Evolutionary conservation across 345 rosid genomes (phyloP).

Genomic region (Camelina laxa): DNA sequence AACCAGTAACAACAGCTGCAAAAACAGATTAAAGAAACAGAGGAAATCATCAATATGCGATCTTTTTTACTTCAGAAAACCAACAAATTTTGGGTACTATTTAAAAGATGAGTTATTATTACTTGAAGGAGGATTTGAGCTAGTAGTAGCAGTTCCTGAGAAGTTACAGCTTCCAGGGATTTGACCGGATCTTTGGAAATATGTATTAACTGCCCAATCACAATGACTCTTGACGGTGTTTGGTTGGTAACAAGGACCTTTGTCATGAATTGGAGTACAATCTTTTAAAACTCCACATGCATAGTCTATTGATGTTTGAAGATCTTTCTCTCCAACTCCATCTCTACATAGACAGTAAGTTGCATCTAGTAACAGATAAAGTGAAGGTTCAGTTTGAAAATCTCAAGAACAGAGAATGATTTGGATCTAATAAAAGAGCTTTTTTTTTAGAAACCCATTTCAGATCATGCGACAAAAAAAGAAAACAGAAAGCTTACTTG

Average conservation of each 20-base stretch:
- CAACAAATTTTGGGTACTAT: background rate
- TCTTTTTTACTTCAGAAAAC: background rate
- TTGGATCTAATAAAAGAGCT: background rate
- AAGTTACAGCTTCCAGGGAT: slow-evolving; percentile 71
- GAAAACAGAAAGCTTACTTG: slow-evolving; percentile 60
- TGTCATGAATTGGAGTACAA: slow-evolving; percentile 59
- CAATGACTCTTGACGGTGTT: slow-evolving; percentile 79
- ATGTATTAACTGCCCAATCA: slow-evolving; percentile 85
- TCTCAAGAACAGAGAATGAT: background rate
- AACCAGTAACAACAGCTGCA: slow-evolving; percentile 56
- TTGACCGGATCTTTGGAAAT: slow-evolving; percentile 74
- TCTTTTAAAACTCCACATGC: slow-evolving; percentile 91
- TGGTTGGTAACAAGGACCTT: slow-evolving; percentile 79
- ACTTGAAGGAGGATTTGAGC: slow-evolving; percentile 54
- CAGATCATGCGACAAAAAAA: background rate
- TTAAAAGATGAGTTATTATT: slow-evolving; percentile 28
- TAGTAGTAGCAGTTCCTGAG: slow-evolving; percentile 60
- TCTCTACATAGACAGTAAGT: slow-evolving; percentile 81
- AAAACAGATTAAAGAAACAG: slow-evolving; percentile 13
- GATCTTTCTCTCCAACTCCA: slow-evolving; percentile 56
- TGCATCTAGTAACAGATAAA: slow-evolving; percentile 52
- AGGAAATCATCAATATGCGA: background rate
- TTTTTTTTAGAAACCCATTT: slow-evolving; percentile 22
- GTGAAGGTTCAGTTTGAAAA: background rate
- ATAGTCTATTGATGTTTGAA: slow-evolving; percentile 83